These are phyloP conservation scores for Martensiomyces pterosporus DNA, from an alignment of 192 early-diverging fungal species.

Conservation along the genomic window DNA sequence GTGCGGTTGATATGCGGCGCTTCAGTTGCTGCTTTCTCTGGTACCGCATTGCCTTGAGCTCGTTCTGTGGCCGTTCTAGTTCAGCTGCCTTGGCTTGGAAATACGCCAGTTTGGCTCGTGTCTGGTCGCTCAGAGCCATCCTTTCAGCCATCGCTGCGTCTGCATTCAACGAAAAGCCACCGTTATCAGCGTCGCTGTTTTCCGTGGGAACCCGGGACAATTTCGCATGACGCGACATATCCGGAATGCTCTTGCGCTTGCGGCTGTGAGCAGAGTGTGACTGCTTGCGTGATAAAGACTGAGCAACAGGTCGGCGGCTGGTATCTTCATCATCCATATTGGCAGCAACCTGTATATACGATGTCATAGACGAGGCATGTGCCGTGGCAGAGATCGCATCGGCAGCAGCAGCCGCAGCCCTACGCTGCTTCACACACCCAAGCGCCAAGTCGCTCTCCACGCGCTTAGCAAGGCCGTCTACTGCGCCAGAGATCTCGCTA, in stretches of 20 bases:
- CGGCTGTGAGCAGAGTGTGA: constrained; percentile 16
- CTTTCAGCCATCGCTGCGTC: background rate
- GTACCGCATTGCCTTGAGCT: constrained; percentile 26
- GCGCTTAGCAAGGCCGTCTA: constrained; percentile 37
- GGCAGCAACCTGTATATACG: background rate
- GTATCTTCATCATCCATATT: no score
- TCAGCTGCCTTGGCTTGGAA: constrained; percentile 10
- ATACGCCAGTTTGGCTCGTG: constrained; percentile 8
- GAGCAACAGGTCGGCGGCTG: no score
- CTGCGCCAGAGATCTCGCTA: constrained; percentile 13
- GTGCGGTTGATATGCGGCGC: constrained; percentile 18
- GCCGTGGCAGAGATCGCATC: constrained; percentile 27
- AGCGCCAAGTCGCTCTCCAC: constrained; percentile 35
- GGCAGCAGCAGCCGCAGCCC: constrained; percentile 21
- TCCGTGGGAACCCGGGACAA: constrained; percentile 37
- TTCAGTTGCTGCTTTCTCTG: constrained; percentile 32
- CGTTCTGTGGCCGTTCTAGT: constrained; percentile 19
- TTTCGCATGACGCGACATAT: constrained; percentile 44
- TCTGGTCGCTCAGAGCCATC: constrained; percentile 1
- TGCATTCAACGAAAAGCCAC: no score
- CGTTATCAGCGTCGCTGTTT: constrained; percentile 1
- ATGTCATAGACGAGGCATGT: background rate
- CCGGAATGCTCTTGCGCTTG: constrained; percentile 49
- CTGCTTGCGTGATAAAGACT: no score
- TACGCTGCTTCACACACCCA: constrained; percentile 31